phyloP scores from a whole-genome alignment of 2,329 filamentous ascomycete genomes.

The Aspergillus eucalypticola region DNA sequence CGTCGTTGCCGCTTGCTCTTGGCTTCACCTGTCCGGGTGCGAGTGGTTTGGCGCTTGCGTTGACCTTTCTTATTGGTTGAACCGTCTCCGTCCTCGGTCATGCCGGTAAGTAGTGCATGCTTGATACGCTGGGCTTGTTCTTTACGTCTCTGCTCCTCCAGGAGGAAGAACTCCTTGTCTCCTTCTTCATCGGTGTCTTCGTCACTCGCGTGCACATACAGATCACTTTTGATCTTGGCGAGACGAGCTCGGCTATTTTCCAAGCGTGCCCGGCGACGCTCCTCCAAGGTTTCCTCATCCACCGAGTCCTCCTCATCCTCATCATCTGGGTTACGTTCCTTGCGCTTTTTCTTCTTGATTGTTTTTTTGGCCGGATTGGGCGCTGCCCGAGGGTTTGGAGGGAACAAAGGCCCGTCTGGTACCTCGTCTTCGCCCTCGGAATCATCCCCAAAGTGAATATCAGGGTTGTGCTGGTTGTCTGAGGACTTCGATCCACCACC shows the following conservation, averaged over 20 bases:
- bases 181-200: slow-evolving; percentile 83
- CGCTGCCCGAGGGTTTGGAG: slow-evolving; percentile 52
- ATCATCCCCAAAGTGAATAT: slow-evolving; percentile 70
- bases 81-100: slow-evolving; percentile 27
- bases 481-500: slow-evolving; percentile 31
- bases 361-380: slow-evolving; percentile 51
- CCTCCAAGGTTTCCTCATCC: slow-evolving; percentile 61
- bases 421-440: slow-evolving; percentile 62
- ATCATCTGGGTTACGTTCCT: slow-evolving; percentile 50
- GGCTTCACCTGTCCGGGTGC: slow-evolving; percentile 20
- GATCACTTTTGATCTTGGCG: slow-evolving; percentile 76
- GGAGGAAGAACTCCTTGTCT: slow-evolving; percentile 72
- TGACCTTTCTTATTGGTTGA: slow-evolving; percentile 29
- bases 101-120: slow-evolving; percentile 48
- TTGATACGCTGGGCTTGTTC: slow-evolving; percentile 54
- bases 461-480: slow-evolving; percentile 34
- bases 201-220: slow-evolving; percentile 80
- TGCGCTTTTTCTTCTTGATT: slow-evolving; percentile 62
- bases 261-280: slow-evolving; percentile 61
- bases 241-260: slow-evolving; percentile 75
- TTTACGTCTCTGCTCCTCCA: slow-evolving; percentile 68
- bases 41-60: slow-evolving; percentile 34
- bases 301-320: slow-evolving; percentile 56
- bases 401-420: slow-evolving; percentile 66
- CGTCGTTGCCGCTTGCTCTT: slow-evolving; percentile 35